Evolutionary conservation across 2,329 filamentous ascomycete species (phyloP).

Genomic region (Aspergillus sp.): DNA sequence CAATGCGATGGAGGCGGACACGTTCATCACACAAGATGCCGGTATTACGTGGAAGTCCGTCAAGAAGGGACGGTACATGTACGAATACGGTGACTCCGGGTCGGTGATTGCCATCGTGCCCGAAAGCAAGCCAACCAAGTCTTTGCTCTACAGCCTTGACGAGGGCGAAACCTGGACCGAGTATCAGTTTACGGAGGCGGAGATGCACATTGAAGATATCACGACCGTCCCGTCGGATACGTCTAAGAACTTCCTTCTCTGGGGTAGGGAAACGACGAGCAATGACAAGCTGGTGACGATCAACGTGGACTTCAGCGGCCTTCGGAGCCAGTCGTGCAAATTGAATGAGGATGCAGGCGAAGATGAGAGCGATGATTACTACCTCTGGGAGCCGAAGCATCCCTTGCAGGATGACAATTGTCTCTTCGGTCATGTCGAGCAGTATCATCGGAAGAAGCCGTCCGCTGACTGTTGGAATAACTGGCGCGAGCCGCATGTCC

Average conservation of each 20-base stretch:
- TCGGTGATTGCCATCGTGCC: conserved; percentile 83
- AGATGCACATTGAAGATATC: conserved; percentile 68
- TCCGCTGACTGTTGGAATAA: conserved; percentile 75
- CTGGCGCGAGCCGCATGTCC: conserved; percentile 59
- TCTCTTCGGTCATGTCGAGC: conserved; percentile 81
- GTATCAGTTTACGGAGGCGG: conserved; percentile 62
- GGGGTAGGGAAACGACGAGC: conserved; percentile 56
- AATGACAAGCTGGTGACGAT: conserved; percentile 56
- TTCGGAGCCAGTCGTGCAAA: conserved; percentile 64
- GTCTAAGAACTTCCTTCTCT: conserved; percentile 84
- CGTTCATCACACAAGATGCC: conserved; percentile 86
- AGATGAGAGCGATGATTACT: conserved; percentile 60
- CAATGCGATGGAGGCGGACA: conserved; percentile 64
- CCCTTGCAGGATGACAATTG: conserved; percentile 71
- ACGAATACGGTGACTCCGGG: conserved; percentile 93
- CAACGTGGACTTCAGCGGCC: conserved; percentile 80
- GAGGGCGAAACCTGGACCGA: conserved; percentile 73
- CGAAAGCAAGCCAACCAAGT: conserved; percentile 58
- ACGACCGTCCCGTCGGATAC: conserved; percentile 83
- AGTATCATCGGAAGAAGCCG: conserved; percentile 85
- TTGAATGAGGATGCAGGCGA: conserved; percentile 48
- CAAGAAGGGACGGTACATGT: conserved; percentile 81
- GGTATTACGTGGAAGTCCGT: conserved; percentile 79
- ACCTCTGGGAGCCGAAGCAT: conserved; percentile 79
- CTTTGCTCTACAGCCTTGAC: conserved; percentile 67